Base-by-base conservation (phyloP, 2,329 filamentous ascomycete species). In the Hyphodiscus sp. region DNA sequence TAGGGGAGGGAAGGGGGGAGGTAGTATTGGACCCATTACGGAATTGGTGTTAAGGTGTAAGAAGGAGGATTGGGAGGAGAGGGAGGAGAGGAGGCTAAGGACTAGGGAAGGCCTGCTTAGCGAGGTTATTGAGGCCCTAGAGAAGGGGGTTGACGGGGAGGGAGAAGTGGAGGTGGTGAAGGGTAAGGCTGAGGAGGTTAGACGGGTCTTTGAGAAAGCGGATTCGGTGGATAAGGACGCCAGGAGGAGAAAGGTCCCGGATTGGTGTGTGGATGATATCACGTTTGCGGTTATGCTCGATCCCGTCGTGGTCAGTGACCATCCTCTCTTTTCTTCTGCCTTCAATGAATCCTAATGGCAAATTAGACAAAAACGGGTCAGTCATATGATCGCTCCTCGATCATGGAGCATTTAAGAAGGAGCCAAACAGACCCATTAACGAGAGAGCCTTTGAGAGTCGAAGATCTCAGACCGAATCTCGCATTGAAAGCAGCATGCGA, bases 371-470 rank as follows among this genome's bases (percentile, higher is more conserved):
- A 87, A 65, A 91, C 87, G 1, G 94, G 94, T 13, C 88, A 91
- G 59, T 94, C 87, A 1, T 99, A 96, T 68, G 94, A 97, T 69
- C 81, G 92, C 43, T 79, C 88, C 0, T 88, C 88, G 16, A 86
- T 99, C 56, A 77, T 91, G 65, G 90, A 95, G 70, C 91, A 96
- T 67, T 76, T 99, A 23, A 86, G 87, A 63, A 78, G 87, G 20
- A 82, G 82, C 33, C 77, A 78, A 0, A 87, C 81, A 15, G 94
- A 99, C 68, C 94, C 94, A 0, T 70, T 97, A 38, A 96, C 92
- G 0, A 78, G 92, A 43, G 86, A 91, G 58, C 82, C 86, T 0
- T 76, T 96, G 47, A 72, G 71, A 0, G 75, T 82, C 0, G 73
- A 76, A 1, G 90, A 96, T 45, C 70, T 97, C 51, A 77, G 91